Evolutionary conservation across 1,284 basidiomycete species (phyloP).

Genomic region (Cutaneotrichosporon dermatis): DNA sequence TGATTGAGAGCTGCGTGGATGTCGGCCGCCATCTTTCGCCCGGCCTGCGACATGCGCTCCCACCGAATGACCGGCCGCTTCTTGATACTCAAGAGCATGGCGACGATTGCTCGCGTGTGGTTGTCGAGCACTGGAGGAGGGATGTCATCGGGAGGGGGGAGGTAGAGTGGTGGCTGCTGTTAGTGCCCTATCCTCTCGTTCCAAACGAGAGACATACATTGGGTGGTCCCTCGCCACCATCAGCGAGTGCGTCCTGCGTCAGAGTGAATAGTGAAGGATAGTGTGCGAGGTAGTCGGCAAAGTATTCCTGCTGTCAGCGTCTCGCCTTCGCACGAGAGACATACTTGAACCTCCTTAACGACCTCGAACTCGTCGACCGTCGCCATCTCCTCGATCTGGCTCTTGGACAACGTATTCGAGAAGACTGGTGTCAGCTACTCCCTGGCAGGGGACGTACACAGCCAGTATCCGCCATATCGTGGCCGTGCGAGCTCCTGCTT

Average conservation of each 20-base stretch:
- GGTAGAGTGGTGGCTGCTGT: slow-evolving; percentile 48
- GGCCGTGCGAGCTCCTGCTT: slow-evolving; percentile 81
- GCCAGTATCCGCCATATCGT: slow-evolving; percentile 92
- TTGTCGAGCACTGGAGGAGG: slow-evolving; percentile 66
- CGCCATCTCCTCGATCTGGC: slow-evolving; percentile 86
- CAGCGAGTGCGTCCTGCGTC: slow-evolving; percentile 57
- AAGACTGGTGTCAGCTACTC: slow-evolving; percentile 65
- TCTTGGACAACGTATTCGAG: slow-evolving; percentile 86
- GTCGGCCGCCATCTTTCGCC: slow-evolving; percentile 81
- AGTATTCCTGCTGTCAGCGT: slow-evolving; percentile 73
- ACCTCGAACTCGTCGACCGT: slow-evolving; percentile 95
- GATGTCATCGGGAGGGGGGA: slow-evolving; percentile 56
- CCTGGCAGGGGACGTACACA: slow-evolving; percentile 69
- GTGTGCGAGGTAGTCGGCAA: slow-evolving; percentile 87
- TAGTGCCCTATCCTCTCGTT: background rate
- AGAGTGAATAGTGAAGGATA: slow-evolving; percentile 84
- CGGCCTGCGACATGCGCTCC: slow-evolving; percentile 87
- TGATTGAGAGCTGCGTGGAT: slow-evolving; percentile 56
- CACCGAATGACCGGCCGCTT: slow-evolving; percentile 91
- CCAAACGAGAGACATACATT: slow-evolving; percentile 29
- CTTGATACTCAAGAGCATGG: slow-evolving; percentile 87
- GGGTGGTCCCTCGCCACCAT: slow-evolving; percentile 46
- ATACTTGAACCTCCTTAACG: slow-evolving; percentile 93
- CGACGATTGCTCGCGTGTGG: slow-evolving; percentile 75
- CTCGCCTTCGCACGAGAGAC: no score